Conservation (phyloP, 2,329 filamentous ascomycete species). For the Xylariaceae sp. region DNA sequence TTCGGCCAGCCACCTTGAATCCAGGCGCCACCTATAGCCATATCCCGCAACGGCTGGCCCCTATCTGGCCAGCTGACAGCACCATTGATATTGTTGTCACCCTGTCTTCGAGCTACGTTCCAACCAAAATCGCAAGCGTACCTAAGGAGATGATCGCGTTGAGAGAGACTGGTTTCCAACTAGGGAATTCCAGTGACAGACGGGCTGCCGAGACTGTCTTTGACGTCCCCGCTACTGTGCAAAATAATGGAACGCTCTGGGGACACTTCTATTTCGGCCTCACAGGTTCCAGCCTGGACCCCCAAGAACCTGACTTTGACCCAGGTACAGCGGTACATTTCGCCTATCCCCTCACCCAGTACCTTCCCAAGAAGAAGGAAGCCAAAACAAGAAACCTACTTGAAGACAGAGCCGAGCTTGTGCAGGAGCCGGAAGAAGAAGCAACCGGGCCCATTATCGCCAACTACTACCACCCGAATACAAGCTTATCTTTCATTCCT, state of each 20-base stretch:
- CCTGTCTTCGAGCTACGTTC: constrained; percentile 69
- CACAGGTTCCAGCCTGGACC: constrained; percentile 71
- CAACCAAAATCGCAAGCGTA: constrained; percentile 62
- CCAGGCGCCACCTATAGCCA: constrained; percentile 59
- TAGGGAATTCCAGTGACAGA: constrained; percentile 75
- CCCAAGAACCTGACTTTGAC: constrained; percentile 67
- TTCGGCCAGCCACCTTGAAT: constrained; percentile 58
- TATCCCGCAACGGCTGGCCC: constrained; percentile 68
- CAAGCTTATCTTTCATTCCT: constrained; percentile 82
- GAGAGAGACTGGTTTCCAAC: constrained; percentile 72
- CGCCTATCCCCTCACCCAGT: constrained; percentile 78
- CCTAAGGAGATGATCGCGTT: constrained; percentile 68
- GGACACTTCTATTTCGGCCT: constrained; percentile 89
- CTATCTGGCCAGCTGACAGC: constrained; percentile 81
- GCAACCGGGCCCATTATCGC: constrained; percentile 64
- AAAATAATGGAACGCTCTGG: constrained; percentile 90
- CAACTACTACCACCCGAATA: constrained; percentile 93
- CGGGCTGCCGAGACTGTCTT: constrained; percentile 75
- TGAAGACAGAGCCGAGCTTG: constrained; percentile 47
- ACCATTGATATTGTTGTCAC: constrained; percentile 80
- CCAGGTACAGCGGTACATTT: constrained; percentile 76
- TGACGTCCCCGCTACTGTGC: constrained; percentile 70
- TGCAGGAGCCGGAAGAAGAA: constrained; percentile 48
- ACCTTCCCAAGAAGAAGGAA: constrained; percentile 85
- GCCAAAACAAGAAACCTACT: constrained; percentile 85